Evolutionary conservation across 2,329 filamentous ascomycete genomes (phyloP).

Genomic region (Penicillium vulpinum): DNA sequence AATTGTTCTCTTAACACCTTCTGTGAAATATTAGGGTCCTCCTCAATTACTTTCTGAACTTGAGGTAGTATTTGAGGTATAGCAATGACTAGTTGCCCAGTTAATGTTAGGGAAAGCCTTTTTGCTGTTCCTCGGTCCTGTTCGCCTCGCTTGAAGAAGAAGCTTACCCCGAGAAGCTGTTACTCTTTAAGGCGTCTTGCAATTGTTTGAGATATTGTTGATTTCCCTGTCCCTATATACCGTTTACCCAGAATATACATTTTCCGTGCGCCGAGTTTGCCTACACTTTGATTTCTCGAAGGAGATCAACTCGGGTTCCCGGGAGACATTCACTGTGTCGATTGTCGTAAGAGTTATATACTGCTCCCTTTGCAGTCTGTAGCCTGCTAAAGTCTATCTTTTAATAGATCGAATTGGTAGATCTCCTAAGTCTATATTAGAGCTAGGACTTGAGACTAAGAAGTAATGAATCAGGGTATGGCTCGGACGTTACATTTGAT

Average conservation of each 20-base stretch:
- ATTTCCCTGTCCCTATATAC: neutral
- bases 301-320: neutral
- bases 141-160: neutral
- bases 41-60: constrained; percentile 23
- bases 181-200: neutral
- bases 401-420: too few relatives aligned
- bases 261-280: neutral
- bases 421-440: too few relatives aligned
- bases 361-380: too few relatives aligned
- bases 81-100: constrained; percentile 29
- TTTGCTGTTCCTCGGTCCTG: neutral
- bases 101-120: constrained; percentile 18
- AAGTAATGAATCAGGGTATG: too few relatives aligned
- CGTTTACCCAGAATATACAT: neutral
- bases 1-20: constrained; percentile 32
- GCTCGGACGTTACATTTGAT: too few relatives aligned
- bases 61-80: constrained; percentile 32
- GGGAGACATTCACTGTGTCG: neutral
- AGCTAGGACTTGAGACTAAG: too few relatives aligned
- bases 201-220: neutral
- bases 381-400: too few relatives aligned
- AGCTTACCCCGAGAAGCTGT: neutral
- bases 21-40: constrained; percentile 27
- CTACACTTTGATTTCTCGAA: neutral
- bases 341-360: neutral